These are phyloP conservation scores for Wickerhamomyces strasburgensis DNA, from an alignment of 805 yeast genomes.

Conservation along the genomic window DNA sequence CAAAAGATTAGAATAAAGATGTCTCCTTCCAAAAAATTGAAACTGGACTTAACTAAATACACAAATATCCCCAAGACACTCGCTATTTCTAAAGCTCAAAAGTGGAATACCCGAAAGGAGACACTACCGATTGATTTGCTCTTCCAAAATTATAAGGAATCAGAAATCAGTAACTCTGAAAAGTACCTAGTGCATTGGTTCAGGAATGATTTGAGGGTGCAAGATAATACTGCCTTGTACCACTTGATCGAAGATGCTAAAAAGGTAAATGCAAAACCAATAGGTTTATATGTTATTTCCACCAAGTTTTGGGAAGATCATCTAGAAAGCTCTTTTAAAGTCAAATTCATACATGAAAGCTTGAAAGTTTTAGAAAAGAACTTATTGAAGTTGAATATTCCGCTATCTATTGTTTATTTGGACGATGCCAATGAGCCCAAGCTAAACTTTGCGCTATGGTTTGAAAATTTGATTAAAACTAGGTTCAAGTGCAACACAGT, in stretches of 20 bases:
- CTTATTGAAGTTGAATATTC: constrained; percentile 32
- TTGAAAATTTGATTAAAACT: constrained; percentile 12
- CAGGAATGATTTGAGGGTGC: constrained; percentile 39
- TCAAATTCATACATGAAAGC: constrained; percentile 33
- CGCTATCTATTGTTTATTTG: constrained; percentile 26
- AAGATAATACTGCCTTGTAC: constrained; percentile 39
- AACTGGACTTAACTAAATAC: constrained; percentile 16
- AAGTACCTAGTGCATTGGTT: constrained; percentile 40
- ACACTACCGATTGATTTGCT: constrained; percentile 10
- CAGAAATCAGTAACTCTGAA: background rate
- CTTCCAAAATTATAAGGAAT: constrained; percentile 2
- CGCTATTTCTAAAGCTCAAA: constrained; percentile 7
- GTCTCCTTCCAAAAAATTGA: constrained; percentile 15
- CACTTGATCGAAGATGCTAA: constrained; percentile 32
- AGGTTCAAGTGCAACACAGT: constrained; percentile 15
- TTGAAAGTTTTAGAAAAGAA: constrained; percentile 28
- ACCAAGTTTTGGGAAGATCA: constrained; percentile 39
- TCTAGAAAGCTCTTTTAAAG: constrained; percentile 37
- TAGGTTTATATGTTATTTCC: constrained; percentile 38
- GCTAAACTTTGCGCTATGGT: constrained; percentile 20
- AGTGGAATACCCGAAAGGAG: constrained; percentile 9
- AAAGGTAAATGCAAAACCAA: constrained; percentile 29
- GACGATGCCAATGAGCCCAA: constrained; percentile 14
- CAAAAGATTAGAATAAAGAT: too few species aligned
- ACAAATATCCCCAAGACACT: constrained; percentile 4